Evolutionary conservation across 2,329 filamentous ascomycete species (phyloP).

Genomic region (Aspergillus ibericus): DNA sequence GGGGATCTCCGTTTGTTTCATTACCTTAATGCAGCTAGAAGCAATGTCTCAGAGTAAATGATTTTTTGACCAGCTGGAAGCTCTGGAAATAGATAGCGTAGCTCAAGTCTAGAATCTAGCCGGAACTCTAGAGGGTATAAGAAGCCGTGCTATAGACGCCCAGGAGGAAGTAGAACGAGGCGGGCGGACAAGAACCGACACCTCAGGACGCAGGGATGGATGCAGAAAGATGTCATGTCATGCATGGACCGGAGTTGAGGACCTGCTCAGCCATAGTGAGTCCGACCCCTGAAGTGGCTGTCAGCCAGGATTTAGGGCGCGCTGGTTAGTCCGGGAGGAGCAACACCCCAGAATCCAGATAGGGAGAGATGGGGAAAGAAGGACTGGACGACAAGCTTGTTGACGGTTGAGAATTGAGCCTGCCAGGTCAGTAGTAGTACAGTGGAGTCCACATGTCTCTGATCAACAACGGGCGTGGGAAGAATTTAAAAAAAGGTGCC

Average conservation of each 20-base stretch:
- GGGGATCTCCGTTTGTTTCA: neutral
- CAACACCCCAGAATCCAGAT: neutral
- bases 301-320: neutral
- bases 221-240: constrained; percentile 1
- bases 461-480: neutral
- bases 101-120: neutral
- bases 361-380: neutral
- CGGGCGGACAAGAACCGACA: neutral
- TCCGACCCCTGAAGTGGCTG: neutral
- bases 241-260: neutral
- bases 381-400: neutral
- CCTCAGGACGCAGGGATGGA: neutral
- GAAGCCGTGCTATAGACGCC: neutral
- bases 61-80: neutral
- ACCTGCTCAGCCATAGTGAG: neutral
- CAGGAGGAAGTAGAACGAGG: neutral
- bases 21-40: neutral
- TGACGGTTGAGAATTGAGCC: neutral
- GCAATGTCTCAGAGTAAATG: neutral
- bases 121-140: neutral
- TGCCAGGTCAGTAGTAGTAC: neutral
- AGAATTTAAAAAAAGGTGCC: neutral
- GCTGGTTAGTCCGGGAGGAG: neutral
- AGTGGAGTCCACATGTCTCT: constrained; percentile 2
- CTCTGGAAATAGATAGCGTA: neutral